Percentiles rank a stretch among this genome's conserved stretches.
These are phyloP conservation scores for Backusella australiensis DNA, from an alignment of 192 early-diverging fungal species.

Conservation along the genomic window DNA sequence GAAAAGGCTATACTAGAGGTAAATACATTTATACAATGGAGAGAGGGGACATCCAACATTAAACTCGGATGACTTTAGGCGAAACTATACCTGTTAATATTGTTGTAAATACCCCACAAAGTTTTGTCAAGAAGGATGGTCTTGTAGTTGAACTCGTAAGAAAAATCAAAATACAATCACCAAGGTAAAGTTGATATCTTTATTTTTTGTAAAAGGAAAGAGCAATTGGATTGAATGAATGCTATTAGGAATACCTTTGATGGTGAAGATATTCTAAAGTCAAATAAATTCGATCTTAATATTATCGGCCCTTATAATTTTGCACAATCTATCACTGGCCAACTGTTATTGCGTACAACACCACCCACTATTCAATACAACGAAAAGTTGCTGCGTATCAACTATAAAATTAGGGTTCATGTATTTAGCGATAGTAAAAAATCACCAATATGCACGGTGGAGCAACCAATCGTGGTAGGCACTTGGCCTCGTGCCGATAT, in stretches of 20 bases:
- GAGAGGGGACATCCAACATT: not conserved
- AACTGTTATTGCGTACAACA: conserved; percentile 21
- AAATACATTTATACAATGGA: not conserved
- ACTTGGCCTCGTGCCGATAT: conserved; percentile 32
- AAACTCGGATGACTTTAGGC: conserved; percentile 4
- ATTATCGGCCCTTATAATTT: conserved; percentile 28
- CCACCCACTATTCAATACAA: conserved; percentile 35
- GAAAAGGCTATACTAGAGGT: conserved; percentile 30
- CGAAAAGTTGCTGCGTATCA: conserved; percentile 18
- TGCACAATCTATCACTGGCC: conserved; percentile 22
- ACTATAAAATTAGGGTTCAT: conserved; percentile 28
- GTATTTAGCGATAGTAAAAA: conserved; percentile 5
- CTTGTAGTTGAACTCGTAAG: conserved; percentile 16
- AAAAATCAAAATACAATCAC: conserved; percentile 9
- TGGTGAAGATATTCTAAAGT: conserved; percentile 10
- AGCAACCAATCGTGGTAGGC: conserved; percentile 31
- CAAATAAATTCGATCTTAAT: conserved; percentile 19
- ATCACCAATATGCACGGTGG: not conserved
- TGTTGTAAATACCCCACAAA: conserved; percentile 2
- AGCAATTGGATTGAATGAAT: not conserved
- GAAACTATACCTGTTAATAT: conserved; percentile 22
- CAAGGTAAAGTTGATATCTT: not conserved
- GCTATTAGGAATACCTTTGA: conserved; percentile 9
- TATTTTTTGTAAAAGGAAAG: too few species aligned
- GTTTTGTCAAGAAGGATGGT: conserved; percentile 14